Evolutionary conservation across 352 stramenopile genomes (phyloP), one percentile per base, ranked within the genome.

Genomic region (Globisporangium mamillatum): DNA sequence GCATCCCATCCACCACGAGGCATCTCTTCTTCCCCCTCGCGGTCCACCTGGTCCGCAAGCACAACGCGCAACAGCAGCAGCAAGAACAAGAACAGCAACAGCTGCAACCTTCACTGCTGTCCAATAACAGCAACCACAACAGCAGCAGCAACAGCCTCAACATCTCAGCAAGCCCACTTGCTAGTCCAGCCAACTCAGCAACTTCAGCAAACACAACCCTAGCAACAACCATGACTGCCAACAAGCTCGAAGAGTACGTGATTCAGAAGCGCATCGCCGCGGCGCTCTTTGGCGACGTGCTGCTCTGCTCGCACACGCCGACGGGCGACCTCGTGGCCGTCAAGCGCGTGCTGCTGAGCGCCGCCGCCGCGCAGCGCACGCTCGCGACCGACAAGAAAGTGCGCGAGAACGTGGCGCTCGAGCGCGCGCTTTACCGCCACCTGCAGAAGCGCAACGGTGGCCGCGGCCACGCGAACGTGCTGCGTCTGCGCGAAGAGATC

Each of bases 201-300:
- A 59, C 12, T n/a, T 22, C 44, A 41, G 41, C 44, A 59, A 27
- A 41, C 36, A 25, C 61, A 27, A 48, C 60, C 4, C 12, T 46
- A 20, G 20, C 27, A 27, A 16, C 25, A 25, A 16, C 10, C 54
- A 82, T 62, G 57, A 73, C 72, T 71, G 79, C 79, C 36, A 73
- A 74, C 52, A 80, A 90, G 73, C 72, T 95, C 68, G 84, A 95
- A 70, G 74, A 90, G 67, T 95, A 95, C 69, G 80, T 89, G 71
- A 93, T 95, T 71, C 81, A 93, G 73, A 79, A 82, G 66, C 80
- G 81, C 0, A 75, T 95, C 0, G 82, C 84, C 50, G 81, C 86
- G 4, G 84, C 87, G 53, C 83, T 95, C 36, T 95, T 93, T 70
- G 87, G 87, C 27, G 82, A 93, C 65, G 84, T 95, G 71, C 73